Evolutionary conservation across 2,329 filamentous ascomycete species (phyloP).

Genomic region (Trichothecium roseum): DNA sequence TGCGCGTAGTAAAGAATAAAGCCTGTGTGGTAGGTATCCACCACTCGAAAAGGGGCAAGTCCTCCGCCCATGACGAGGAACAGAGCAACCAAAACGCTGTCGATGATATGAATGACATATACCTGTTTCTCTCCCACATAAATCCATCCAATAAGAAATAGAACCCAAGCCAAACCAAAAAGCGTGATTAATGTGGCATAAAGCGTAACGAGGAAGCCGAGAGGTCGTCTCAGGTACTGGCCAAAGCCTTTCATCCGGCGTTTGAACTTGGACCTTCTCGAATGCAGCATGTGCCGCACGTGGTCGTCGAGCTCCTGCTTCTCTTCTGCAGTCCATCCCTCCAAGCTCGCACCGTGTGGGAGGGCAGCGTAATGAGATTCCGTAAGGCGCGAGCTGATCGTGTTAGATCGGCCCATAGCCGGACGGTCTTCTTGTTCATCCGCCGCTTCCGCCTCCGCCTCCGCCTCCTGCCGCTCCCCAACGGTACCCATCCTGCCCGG

Average conservation of each 20-base stretch:
- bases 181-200: slow-evolving; percentile 76
- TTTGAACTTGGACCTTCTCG: slow-evolving; percentile 68
- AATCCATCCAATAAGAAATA: slow-evolving; percentile 88
- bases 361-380: slow-evolving; percentile 70
- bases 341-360: slow-evolving; percentile 60
- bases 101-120: slow-evolving; percentile 60
- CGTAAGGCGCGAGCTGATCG: slow-evolving; percentile 57
- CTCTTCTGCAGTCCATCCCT: slow-evolving; percentile 66
- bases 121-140: slow-evolving; percentile 64
- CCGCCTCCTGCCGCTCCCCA: neutral
- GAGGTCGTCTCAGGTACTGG: slow-evolving; percentile 64
- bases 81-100: slow-evolving; percentile 59
- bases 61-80: slow-evolving; percentile 64
- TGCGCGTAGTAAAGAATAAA: slow-evolving; percentile 61
- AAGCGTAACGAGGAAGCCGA: slow-evolving; percentile 75
- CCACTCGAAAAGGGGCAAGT: slow-evolving; percentile 60
- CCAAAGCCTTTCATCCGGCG: slow-evolving; percentile 69
- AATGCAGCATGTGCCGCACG: slow-evolving; percentile 81
- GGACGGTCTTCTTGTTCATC: slow-evolving; percentile 1
- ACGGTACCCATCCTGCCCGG: neutral
- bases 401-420: slow-evolving; percentile 32
- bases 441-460: neutral
- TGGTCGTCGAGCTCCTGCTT: slow-evolving; percentile 73
- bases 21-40: slow-evolving; percentile 83
- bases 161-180: slow-evolving; percentile 79